Evolutionary conservation across 257 asterid species (phyloP), one percentile per base, ranked within the genome.

Genomic region (Capsicum rhomboideum): DNA sequence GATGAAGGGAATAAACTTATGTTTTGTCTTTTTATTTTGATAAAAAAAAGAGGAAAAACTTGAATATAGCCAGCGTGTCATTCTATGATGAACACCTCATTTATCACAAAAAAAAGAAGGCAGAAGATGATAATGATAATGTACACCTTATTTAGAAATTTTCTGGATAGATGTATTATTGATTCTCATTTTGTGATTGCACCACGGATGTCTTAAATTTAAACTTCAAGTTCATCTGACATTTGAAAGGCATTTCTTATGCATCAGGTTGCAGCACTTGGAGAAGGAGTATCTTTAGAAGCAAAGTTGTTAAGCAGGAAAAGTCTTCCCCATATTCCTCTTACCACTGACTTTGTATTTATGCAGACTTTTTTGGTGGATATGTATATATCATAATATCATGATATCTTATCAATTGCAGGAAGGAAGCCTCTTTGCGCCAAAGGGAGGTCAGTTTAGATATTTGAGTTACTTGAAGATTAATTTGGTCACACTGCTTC

Each of bases 231-330:
- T 72, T 75, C 46, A 23, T 50, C 52, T 67, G 84, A 37, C 49
- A 75, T 44, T 75, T 75, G 81, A 75, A 75, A 75, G 61, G 44
- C 61, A 50, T 75, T 82, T 71, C 63, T 68, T 85, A 79, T 87
- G 83, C 89, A 69, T 87, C 90, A 96, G 99, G 99, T 96, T 86
- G 97, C 99, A 83, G 90, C 97, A 85, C 94, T 96, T 55, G 98
- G 98, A 82, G 98, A 94, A 92, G 99, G 98, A 83, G 96, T 93
- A 85, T 96, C 98, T 42, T 85, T 96, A 91, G 99, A 96, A 92
- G 97, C 98, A 85, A 96, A 96, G 85, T 91, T 94, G 83, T 87
- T 96, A 87, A 94, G 94, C 98, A 94, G 99, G 98, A 88, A 75
- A 85, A 64, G 55, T 84, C 56, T 69, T 83, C 85, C 84, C 58